These are phyloP conservation scores for Blastocystis sp. DNA, from an alignment of 352 stramenopile genomes.

Conservation along the genomic window DNA sequence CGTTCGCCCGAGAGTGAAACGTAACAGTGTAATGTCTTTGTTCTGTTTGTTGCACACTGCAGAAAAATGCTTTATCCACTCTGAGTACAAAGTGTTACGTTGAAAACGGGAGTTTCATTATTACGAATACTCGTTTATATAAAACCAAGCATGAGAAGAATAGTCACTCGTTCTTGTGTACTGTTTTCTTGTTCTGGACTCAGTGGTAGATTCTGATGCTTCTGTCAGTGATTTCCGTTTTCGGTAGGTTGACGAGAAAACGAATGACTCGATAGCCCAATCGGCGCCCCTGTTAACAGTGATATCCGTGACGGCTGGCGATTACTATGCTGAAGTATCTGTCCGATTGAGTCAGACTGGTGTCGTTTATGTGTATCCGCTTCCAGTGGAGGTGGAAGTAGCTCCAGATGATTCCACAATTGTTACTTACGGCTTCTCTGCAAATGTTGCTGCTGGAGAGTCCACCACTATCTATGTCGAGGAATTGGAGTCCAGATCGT, in stretches of 20 bases:
- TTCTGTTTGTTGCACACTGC: background rate
- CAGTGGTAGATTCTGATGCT: constrained; percentile 27
- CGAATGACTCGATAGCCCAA: background rate
- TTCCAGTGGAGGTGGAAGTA: constrained; percentile 15
- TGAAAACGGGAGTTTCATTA: constrained; percentile 15
- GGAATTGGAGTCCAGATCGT: background rate
- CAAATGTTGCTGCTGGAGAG: constrained; percentile 13
- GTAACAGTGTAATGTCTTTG: background rate
- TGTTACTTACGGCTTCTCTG: constrained; percentile 8
- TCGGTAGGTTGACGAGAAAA: background rate
- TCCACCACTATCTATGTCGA: background rate
- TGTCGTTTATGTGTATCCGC: constrained; percentile 31
- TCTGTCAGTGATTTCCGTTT: constrained; percentile 55
- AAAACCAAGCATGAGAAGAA: background rate
- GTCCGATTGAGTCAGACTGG: constrained; percentile 5
- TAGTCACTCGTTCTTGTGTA: background rate
- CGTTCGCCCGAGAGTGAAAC: background rate
- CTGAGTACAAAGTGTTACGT: background rate
- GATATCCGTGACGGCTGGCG: background rate
- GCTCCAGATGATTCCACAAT: constrained; percentile 49
- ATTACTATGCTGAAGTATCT: constrained; percentile 47
- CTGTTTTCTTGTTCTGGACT: background rate
- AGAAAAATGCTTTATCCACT: background rate
- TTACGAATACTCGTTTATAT: too few relatives aligned
- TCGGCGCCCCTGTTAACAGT: constrained; percentile 19